These are phyloP conservation scores for Thymus mandschuricus DNA, from an alignment of 257 asterid species.

Conservation along the genomic window DNA sequence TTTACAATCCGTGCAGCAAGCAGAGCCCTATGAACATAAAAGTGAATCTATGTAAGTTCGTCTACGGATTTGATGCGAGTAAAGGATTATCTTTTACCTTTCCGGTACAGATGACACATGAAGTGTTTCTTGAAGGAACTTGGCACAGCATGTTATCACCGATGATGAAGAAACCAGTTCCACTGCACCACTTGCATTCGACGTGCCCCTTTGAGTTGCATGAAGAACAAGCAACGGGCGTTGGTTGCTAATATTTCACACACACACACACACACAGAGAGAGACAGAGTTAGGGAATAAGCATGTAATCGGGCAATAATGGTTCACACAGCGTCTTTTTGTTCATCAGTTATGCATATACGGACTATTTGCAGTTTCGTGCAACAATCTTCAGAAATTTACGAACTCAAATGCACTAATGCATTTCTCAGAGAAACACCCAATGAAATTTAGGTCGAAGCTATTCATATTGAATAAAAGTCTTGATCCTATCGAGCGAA, in stretches of 20 bases:
- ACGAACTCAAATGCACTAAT: not conserved
- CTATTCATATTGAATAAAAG: not conserved
- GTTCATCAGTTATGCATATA: too few relatives aligned
- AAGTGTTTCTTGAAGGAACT: conserved; percentile 85
- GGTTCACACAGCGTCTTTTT: not conserved
- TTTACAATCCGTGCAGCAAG: conserved; percentile 77
- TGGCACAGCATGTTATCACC: conserved; percentile 97
- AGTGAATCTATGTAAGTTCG: not conserved
- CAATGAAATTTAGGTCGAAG: not conserved
- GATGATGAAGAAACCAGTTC: conserved; percentile 92
- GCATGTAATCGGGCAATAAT: not conserved
- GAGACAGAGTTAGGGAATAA: not conserved
- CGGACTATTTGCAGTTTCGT: not conserved
- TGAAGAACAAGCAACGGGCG: conserved; percentile 76
- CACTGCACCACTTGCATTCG: conserved; percentile 94
- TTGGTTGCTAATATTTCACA: conserved; percentile 69
- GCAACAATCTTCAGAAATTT: not conserved
- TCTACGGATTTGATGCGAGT: not conserved
- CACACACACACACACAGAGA: not conserved
- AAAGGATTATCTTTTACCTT: conserved; percentile 58
- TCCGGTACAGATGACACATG: conserved; percentile 81
- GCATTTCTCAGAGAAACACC: conserved; percentile 1
- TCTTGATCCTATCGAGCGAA: not conserved
- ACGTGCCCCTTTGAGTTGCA: conserved; percentile 76
- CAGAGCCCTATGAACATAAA: conserved; percentile 60